Evolutionary conservation across 495 filamentous ascomycete species (phyloP).

Genomic region (Apodospora peruviana): DNA sequence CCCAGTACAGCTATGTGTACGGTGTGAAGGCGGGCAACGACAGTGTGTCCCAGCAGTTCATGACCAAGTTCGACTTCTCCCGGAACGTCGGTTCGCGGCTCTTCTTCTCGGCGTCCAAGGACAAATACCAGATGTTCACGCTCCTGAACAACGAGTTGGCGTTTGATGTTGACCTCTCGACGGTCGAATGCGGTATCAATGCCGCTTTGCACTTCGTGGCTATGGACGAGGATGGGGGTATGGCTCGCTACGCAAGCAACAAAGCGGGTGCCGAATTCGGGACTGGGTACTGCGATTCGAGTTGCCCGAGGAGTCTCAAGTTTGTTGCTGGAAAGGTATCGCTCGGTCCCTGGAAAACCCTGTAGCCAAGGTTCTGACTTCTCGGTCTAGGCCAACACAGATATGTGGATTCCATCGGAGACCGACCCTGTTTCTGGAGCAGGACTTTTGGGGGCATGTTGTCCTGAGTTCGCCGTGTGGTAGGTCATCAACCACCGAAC

Average conservation of each 20-base stretch:
- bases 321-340: conserved; percentile 38
- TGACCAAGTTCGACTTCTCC: conserved; percentile 40
- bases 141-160: conserved; percentile 49
- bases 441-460: conserved; percentile 49
- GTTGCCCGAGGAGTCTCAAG: conserved; percentile 39
- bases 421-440: not conserved
- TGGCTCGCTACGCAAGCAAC: conserved; percentile 38
- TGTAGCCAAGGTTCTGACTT: not conserved
- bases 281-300: conserved; percentile 52
- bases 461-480: conserved; percentile 63
- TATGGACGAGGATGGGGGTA: conserved; percentile 50
- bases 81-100: conserved; percentile 43
- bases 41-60: conserved; percentile 38
- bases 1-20: conserved; percentile 33
- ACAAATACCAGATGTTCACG: conserved; percentile 49
- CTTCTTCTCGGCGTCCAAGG: conserved; percentile 43
- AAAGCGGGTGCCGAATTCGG: conserved; percentile 53
- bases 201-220: conserved; percentile 49
- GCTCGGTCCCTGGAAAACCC: not conserved
- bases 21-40: conserved; percentile 33
- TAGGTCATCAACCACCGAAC: conserved; percentile 54
- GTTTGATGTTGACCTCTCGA: conserved; percentile 51
- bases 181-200: conserved; percentile 44
- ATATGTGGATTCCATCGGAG: conserved; percentile 48
- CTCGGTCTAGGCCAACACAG: conserved; percentile 42